These are phyloP conservation scores for Haplosporangium gracile DNA, from an alignment of 192 early-diverging fungal species.

Conservation along the genomic window DNA sequence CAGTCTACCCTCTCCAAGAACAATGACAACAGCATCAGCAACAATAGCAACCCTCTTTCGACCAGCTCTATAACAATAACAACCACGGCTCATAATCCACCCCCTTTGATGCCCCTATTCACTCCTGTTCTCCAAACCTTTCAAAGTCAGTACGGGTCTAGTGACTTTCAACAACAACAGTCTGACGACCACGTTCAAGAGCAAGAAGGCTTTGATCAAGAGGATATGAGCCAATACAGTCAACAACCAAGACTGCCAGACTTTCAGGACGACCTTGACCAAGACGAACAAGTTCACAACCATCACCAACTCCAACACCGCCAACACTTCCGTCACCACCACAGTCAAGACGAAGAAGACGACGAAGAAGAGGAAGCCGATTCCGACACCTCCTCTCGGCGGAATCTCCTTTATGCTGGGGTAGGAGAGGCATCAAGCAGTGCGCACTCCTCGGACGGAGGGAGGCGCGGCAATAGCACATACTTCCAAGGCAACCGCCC, in stretches of 20 bases:
- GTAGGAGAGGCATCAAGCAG: not conserved
- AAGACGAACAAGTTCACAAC: slow-evolving; percentile 9
- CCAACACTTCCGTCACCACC: not conserved
- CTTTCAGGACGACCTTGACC: slow-evolving; percentile 12
- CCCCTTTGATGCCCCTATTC: slow-evolving; percentile 50
- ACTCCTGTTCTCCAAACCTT: slow-evolving; percentile 53
- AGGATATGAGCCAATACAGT: not conserved
- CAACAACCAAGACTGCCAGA: not conserved
- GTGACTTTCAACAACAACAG: slow-evolving; percentile 18
- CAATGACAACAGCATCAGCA: not conserved
- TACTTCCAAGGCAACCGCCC: slow-evolving; percentile 18
- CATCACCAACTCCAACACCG: not conserved
- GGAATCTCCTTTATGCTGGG: slow-evolving; percentile 20
- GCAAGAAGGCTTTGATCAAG: slow-evolving; percentile 1
- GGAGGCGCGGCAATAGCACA: not conserved
- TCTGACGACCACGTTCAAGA: slow-evolving; percentile 4
- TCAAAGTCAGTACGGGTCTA: slow-evolving; percentile 42
- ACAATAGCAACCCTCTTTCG: slow-evolving; percentile 9
- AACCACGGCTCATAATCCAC: slow-evolving; percentile 12
- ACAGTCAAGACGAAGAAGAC: slow-evolving; percentile 15
- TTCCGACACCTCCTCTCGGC: slow-evolving; percentile 6
- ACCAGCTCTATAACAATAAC: not conserved
- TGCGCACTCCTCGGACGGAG: not conserved
- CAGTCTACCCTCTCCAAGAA: slow-evolving; percentile 7
- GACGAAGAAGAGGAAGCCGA: slow-evolving; percentile 7